Base-by-base conservation (phyloP, 352 stramenopile genomes). In the Globisporangium barbulae region DNA sequence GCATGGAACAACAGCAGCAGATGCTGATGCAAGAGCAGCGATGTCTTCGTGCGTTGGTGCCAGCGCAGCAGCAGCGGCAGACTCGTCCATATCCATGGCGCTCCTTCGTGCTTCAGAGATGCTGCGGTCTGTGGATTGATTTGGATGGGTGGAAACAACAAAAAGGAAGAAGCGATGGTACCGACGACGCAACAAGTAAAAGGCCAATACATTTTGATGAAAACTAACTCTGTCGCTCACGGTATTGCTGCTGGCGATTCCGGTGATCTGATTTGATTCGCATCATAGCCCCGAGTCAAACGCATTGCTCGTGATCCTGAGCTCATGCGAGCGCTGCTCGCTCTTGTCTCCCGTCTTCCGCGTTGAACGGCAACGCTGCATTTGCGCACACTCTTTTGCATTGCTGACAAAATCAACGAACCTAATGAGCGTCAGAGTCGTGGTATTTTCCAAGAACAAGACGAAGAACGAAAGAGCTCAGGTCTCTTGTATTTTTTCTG, bases 121-220 rank as follows among this genome's bases (percentile, higher is more conserved):
- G 45, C 7, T 19, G 48, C 17, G 1, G 21, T 17, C 19, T 41
- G 28, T 41, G 17, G 28, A 45, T 37, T 41, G 31, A 44, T 30
- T 55, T 35, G 52, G n/a, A 28, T 57, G 52, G 52, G 52, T 57
- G 31, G 52, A 35, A 44, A 44, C 28, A 42, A 57, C 15, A 21
- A n/a, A 21, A 44, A 30, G 3, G 33, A 15, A 39, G 19, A 19
- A 22, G 10, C 3, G 0, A 7, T 39, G 2, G 52, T 44, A 57
- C 52, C 19, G 19, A n/a, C 19, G 19, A 10, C 52, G 52, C 30
- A 12, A 13, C 2, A 57, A 44, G 5, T 57, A 57, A 57, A 44
- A 42, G 31, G 52, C 1, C 52, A 8, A 41, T 41, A 56, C 28
- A 56, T 17, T 56, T 41, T 56, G 30, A 8, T 56, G 50, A 22